Evolutionary conservation across 148 eudicot species (phyloP), one percentile per base, ranked within the genome.

Genomic region (Persicaria maculosa): DNA sequence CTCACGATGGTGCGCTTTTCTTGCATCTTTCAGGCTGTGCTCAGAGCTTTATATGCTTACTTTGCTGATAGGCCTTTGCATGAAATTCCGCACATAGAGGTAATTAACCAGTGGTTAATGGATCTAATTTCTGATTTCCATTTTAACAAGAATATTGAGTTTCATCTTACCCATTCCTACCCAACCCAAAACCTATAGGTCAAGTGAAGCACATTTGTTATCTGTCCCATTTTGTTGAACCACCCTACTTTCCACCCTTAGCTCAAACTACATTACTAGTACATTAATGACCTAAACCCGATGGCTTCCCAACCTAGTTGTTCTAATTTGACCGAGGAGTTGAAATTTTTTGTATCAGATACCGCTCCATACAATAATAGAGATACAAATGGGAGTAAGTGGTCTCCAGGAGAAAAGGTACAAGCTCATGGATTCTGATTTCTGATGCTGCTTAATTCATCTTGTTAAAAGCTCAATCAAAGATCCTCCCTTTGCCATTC

Each of bases 21-120:
- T 54, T 50, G 50, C 43, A 48, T 22, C 22, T 6, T 74, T 72
- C 79, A 91, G 97, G 97, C 97, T 16, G 86, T 91, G 74, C 76
- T 95, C 85, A 86, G 97, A 82, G 97, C 99, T 77, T 78, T 95
- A 68, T 95, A 95, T 83, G 97, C 97, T 71, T 95, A 95, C 84
- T 92, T 95, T 86, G 97, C 99, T 74, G 99, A 95, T 79, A 88
- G 94, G 83, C 99, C 99, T 11, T 80, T 92, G 81, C 86, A 89
- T 62, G 99, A 95, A 87, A 80, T 95, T 80, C 99, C 99, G 20
- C 86, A 90, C 83, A 90, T 95, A 76, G 99, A 95, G 99, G 99
- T 95, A 88, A 77, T n/a, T 58, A 57, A 9, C 54, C 5, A 31
- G 19, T 43, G 53, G 7, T 25, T 62, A 31, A 62, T 25, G 43